A percentile compares a stretch with the other conserved stretches of the same genome.
These are phyloP conservation scores for Fusarium fracticaudum DNA, from an alignment of 2,329 filamentous ascomycete genomes.

Conservation along the genomic window DNA sequence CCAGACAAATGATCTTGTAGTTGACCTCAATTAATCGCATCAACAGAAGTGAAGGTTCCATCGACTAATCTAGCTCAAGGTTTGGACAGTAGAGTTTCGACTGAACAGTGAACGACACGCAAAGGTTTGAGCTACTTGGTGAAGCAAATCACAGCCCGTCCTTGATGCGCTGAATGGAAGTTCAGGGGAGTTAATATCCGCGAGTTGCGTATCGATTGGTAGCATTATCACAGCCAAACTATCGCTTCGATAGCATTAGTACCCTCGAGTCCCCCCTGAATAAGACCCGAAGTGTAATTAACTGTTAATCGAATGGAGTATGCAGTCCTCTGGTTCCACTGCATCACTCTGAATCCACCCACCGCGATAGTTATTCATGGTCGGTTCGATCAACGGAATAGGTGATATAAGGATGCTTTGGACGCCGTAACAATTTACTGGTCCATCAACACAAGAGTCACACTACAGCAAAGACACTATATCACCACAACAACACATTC, in stretches of 20 bases:
- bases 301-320: not conserved
- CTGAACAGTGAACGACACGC: not conserved
- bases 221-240: not conserved
- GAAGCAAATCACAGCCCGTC: not conserved
- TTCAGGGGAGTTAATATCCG: fast-evolving
- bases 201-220: not conserved
- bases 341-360: not conserved
- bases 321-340: not conserved
- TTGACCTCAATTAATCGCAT: too few species aligned
- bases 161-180: not conserved
- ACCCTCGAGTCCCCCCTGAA: not conserved
- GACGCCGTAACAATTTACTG: not conserved
- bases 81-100: not conserved
- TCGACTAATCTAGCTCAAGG: not conserved
- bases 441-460: not conserved
- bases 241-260: too few species aligned
- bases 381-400: not conserved
- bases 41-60: not conserved
- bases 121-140: not conserved
- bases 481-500: not conserved
- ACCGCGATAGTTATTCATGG: not conserved
- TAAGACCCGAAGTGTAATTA: not conserved
- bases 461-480: not conserved
- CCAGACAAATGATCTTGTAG: not conserved
- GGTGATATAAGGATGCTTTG: not conserved